Evolutionary conservation across 2,329 filamentous ascomycete species (phyloP), one percentile per base, ranked within the genome.

Genomic region (Neophaeococcomyces mojaviensis): DNA sequence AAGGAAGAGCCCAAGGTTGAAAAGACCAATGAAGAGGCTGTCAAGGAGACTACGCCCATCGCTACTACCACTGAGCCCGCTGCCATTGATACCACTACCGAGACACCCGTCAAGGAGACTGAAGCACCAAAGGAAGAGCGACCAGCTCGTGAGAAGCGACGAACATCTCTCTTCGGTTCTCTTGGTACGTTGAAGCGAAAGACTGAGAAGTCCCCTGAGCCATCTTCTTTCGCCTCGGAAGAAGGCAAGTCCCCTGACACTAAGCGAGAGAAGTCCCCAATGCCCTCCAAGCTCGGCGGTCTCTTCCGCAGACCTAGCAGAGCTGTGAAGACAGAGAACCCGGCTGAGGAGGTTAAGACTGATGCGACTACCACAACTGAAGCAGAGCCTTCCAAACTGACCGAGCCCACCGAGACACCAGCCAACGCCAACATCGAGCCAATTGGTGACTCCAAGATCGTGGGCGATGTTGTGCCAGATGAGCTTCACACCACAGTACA

Each of bases 151-250:
- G 48, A 61, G 49, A 69, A 71, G 60, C 72, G 69, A 54, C 71
- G 67, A 59, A 70, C 67, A 58, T 78, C 73, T 58, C 68, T 70
- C 61, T 78, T 78, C 61, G 70, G 70, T 54, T 72, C 68, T 61
- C 69, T 76, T 48, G 68, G 70, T 49, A 64, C 56, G 49, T 74
- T 74, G 68, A 73, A 75, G 60, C 64, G 69, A 61, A 70, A 70
- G 65, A 74, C 71, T 61, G 59, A 62, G 44, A 71, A 73, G 52
- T 64, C 67, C 24, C 63, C 65, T n/a, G 41, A 38, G n/a, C 48
- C 52, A 31, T 63, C 66, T 9, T 72, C 74, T 57, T 63, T 65
- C 50, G 67, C 70, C 54, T 66, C 61, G 52, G 63, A 67, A 31
- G 72, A 74, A 50, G 26, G 19, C 42, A 33, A 22, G 15, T 10